Conservation (phyloP, 169 alveolate genomes). For the Plasmodium sp. region DNA sequence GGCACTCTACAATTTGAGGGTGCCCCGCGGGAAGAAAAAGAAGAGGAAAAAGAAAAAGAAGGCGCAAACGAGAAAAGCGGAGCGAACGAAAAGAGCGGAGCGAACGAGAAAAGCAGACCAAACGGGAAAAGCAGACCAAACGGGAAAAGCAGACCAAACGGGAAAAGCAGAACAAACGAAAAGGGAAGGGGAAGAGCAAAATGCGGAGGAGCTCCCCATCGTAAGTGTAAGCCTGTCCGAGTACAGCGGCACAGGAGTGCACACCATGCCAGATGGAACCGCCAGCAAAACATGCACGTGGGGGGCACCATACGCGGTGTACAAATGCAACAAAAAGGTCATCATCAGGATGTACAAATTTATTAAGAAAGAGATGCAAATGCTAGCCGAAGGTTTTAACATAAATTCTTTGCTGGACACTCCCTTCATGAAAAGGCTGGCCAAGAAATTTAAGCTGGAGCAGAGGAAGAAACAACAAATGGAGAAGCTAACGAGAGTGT, state of each 20-base stretch:
- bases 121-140: no score
- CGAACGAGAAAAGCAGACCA: no score
- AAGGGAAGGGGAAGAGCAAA: background rate
- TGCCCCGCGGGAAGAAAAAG: background rate
- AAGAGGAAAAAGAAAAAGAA: background rate
- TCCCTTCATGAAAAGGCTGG: conserved; percentile 15
- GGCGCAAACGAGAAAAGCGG: background rate
- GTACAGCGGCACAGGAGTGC: conserved; percentile 21
- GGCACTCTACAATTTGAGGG: background rate
- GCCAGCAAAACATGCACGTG: conserved; percentile 22
- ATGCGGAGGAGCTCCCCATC: background rate
- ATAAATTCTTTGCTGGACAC: background rate
- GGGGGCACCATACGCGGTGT: conserved; percentile 49
- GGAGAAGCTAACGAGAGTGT: background rate
- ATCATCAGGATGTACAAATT: conserved; percentile 3
- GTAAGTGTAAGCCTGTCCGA: conserved; percentile 5
- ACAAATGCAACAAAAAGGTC: background rate
- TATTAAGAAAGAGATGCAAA: conserved; percentile 2
- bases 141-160: no score
- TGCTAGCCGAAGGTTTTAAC: conserved; percentile 3
- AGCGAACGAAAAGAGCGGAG: no score
- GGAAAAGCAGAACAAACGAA: background rate
- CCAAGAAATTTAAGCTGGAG: background rate
- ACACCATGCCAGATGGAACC: conserved; percentile 32
- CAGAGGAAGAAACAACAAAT: background rate